Conservation (phyloP, 2,329 filamentous ascomycete species). For the Thelonectria olida region DNA sequence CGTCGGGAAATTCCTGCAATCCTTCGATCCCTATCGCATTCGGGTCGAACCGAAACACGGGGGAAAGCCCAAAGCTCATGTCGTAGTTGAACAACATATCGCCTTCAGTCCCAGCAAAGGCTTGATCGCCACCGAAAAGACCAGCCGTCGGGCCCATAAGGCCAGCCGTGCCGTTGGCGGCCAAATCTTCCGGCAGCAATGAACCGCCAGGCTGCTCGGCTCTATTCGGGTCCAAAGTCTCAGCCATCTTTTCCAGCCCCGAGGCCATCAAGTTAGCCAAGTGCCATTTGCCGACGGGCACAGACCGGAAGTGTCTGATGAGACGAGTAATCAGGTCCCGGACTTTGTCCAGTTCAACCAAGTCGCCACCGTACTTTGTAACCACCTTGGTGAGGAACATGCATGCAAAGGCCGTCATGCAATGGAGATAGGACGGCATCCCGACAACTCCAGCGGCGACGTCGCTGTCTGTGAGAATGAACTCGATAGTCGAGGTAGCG, state of each 20-base stretch:
- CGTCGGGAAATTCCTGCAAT: conserved; percentile 25
- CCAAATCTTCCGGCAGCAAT: conserved; percentile 25
- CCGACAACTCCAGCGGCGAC: conserved; percentile 52
- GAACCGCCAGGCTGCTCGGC: conserved; percentile 22
- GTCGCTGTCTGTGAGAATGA: conserved; percentile 53
- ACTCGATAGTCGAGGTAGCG: conserved; percentile 54
- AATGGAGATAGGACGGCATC: conserved; percentile 61
- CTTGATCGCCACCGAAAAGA: conserved; percentile 32
- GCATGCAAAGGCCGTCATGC: conserved; percentile 63
- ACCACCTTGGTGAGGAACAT: conserved; percentile 61
- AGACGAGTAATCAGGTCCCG: conserved; percentile 50
- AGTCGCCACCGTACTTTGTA: conserved; percentile 52
- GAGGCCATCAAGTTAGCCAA: conserved; percentile 58
- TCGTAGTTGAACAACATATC: conserved; percentile 42
- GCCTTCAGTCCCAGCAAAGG: conserved; percentile 36
- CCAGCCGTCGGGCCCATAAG: too few relatives aligned
- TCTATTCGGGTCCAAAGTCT: conserved; percentile 20
- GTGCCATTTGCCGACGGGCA: conserved; percentile 55
- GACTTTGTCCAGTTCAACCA: conserved; percentile 51
- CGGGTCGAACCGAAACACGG: conserved; percentile 39
- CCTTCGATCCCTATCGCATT: conserved; percentile 38
- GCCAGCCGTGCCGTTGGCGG: too few relatives aligned
- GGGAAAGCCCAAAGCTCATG: conserved; percentile 41
- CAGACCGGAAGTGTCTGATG: conserved; percentile 51
- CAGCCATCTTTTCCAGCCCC: conserved; percentile 52